Evolutionary conservation across 1,139 yeast genomes (phyloP), one percentile per base, ranked within the genome.

Genomic region (Yamadazyma friedrichii): DNA sequence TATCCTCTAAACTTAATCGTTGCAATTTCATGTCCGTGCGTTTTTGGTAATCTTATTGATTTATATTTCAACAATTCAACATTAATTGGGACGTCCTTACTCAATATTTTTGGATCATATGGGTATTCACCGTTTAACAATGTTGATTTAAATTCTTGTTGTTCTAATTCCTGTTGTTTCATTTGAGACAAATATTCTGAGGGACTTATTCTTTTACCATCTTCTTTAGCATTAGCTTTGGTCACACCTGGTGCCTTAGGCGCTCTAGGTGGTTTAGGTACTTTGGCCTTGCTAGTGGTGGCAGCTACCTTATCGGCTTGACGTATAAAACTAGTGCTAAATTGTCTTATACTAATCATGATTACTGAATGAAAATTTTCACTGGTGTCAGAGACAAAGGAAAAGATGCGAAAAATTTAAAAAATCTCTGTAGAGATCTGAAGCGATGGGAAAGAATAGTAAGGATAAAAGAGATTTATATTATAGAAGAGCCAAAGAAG

Each of bases 391-490:
- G 9, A 26, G n/a, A 10, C 28, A 4, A 9, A 22, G 9, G 24
- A 20, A 20, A 20, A 6, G 24, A 12, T n/a, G 35, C 35, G 35
- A 33, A n/a, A n/a, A n/a, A 20, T 8, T 20, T 20, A 6, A 6
- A 20, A 5, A 5, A 20, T 20, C 24, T n/a, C n/a, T n/a, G n/a
- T n/a, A n/a, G n/a, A n/a, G 3, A 17, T 17, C 11, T 30, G 26
- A 5, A 34, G 30, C 22, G 13, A 91, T 93, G 98, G 98, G 98
- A 39, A 89, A 91, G 61, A 84, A 94, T 52, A 87, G 95, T 65
- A 93, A 93, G 59, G 98, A 93, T 62, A 93, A 93, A 61, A 75
- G 98, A 59, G 98, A 93, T 63, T 67, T 91, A 45, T 93, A 93
- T 65, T 81, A 80, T 57, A 74, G 97, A 58, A 82, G 88, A 58